These are phyloP conservation scores for Tricharina praecox DNA, from an alignment of 495 filamentous ascomycete genomes.

Conservation along the genomic window DNA sequence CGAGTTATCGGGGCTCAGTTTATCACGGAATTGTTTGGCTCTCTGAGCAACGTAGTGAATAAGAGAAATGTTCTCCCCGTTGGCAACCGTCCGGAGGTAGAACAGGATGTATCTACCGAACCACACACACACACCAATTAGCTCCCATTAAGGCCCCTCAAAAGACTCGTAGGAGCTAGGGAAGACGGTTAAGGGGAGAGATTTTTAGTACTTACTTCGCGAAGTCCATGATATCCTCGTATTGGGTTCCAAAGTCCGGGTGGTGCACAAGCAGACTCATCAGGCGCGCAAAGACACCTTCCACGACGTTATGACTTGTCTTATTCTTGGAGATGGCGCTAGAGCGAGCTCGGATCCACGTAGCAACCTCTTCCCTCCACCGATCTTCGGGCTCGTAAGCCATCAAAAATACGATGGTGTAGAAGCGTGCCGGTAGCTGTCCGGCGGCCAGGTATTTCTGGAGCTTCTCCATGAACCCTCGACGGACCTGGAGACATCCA, in stretches of 20 bases:
- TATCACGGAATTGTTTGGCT: slow-evolving; percentile 77
- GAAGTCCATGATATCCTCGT: slow-evolving; percentile 60
- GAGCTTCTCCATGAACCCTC: slow-evolving; percentile 60
- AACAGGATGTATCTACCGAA: slow-evolving; percentile 58
- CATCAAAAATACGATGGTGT: slow-evolving; percentile 70
- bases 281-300: slow-evolving; percentile 68
- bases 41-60: slow-evolving; percentile 87
- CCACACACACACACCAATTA: slow-evolving; percentile 26
- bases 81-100: slow-evolving; percentile 69
- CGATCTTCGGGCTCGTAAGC: slow-evolving; percentile 65
- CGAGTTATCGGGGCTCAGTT: slow-evolving; percentile 39
- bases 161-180: no score
- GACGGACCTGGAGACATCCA: slow-evolving; percentile 49
- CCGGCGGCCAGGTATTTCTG: slow-evolving; percentile 65
- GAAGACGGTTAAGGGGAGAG: not conserved
- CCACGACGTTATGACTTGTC: slow-evolving; percentile 49
- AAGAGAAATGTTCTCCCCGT: slow-evolving; percentile 66
- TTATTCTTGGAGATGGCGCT: slow-evolving; percentile 29
- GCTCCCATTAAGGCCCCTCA: slow-evolving; percentile 18
- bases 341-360: slow-evolving; percentile 74
- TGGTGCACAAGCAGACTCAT: slow-evolving; percentile 84
- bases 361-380: slow-evolving; percentile 56
- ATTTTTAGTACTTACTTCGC: slow-evolving; percentile 31
- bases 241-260: slow-evolving; percentile 61
- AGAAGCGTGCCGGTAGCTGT: slow-evolving; percentile 60